Percentiles rank a stretch among this genome's conserved stretches.
These are phyloP conservation scores for Tetrahymena borealis DNA, from an alignment of 73 alveolate species.

Conservation along the genomic window DNA sequence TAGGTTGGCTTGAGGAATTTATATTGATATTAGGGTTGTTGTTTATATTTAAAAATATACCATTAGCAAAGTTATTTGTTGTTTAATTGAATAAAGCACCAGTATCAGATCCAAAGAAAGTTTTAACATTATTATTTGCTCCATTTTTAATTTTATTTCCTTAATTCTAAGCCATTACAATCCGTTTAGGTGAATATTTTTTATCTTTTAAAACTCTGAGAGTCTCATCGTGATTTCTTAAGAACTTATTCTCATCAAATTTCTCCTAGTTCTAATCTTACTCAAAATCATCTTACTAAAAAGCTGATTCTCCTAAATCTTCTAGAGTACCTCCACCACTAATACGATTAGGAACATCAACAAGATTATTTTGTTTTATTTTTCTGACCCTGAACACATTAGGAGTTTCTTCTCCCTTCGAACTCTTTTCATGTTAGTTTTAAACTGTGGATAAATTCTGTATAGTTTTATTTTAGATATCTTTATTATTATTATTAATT, in stretches of 20 bases:
- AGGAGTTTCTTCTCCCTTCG: background rate
- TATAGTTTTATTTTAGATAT: background rate
- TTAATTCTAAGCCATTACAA: background rate
- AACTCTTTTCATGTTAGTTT: background rate
- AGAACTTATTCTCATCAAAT: background rate
- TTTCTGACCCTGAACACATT: background rate
- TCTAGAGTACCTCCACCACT: background rate
- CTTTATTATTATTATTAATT: background rate
- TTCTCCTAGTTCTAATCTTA: background rate
- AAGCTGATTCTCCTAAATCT: background rate
- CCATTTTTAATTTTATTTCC: background rate
- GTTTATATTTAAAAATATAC: background rate
- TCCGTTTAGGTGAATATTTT: background rate
- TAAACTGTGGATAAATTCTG: background rate
- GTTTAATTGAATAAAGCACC: background rate
- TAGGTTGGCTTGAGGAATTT: background rate
- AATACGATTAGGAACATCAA: background rate
- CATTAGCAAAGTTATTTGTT: background rate
- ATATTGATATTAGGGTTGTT: background rate
- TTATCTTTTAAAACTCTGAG: background rate
- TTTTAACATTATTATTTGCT: background rate
- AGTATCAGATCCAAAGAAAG: background rate
- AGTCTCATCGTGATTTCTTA: background rate
- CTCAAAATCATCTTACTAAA: background rate
- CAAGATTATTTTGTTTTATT: background rate